phyloP scores from a whole-genome alignment of 805 yeast genomes.

The Hagleromyces aurorensis region DNA sequence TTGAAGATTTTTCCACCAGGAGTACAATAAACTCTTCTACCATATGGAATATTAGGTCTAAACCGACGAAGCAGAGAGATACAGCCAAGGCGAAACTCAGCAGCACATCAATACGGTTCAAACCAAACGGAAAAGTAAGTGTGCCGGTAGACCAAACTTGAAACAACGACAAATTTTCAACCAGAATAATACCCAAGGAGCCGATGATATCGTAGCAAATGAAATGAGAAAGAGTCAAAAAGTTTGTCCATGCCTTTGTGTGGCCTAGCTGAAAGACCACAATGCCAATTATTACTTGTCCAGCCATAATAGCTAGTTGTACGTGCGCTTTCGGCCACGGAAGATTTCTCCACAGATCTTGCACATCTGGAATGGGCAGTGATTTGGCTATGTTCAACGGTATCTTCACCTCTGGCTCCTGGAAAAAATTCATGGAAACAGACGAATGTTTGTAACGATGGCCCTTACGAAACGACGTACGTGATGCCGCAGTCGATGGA shows the following conservation, averaged over 20 bases:
- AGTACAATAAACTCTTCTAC: conserved; percentile 58
- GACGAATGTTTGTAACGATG: conserved; percentile 95
- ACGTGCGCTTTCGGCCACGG: conserved; percentile 45
- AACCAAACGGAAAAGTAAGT: conserved; percentile 81
- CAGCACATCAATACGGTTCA: conserved; percentile 83
- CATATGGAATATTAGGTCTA: conserved; percentile 82
- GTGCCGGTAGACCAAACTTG: conserved; percentile 86
- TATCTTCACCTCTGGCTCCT: conserved; percentile 74
- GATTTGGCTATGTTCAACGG: conserved; percentile 72
- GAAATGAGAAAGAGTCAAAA: conserved; percentile 78
- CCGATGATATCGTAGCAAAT: conserved; percentile 82
- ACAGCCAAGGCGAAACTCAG: conserved; percentile 83
- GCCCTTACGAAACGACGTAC: conserved; percentile 77
- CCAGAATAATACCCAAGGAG: conserved; percentile 57
- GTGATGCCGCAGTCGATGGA: conserved; percentile 21
- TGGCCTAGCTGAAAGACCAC: conserved; percentile 55
- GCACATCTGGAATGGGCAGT: conserved; percentile 38
- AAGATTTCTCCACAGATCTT: conserved; percentile 57
- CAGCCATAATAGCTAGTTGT: conserved; percentile 48
- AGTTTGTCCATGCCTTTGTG: conserved; percentile 45
- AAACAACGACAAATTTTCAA: conserved; percentile 80
- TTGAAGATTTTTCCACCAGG: conserved; percentile 27
- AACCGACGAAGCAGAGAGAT: conserved; percentile 81
- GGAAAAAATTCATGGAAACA: conserved; percentile 91
- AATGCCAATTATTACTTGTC: conserved; percentile 50